Percentiles rank a stretch among this genome's conserved stretches.
phyloP scores from a whole-genome alignment of 768 basidiomycete genomes.

The Lenzites betulinus region DNA sequence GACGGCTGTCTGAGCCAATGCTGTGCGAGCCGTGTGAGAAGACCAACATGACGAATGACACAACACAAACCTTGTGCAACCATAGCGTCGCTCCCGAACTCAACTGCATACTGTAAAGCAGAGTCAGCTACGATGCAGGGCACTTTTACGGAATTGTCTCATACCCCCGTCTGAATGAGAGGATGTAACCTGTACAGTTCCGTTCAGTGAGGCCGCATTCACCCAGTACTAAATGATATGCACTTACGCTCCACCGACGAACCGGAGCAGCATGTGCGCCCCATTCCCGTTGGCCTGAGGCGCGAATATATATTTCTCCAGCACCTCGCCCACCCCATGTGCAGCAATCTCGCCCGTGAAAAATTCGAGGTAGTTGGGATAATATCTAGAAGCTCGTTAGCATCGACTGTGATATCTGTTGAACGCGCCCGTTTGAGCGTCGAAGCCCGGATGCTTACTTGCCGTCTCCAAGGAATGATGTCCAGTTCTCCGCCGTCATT shows the following conservation, averaged over 20 bases:
- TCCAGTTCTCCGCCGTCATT: constrained; percentile 50
- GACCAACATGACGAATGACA: neutral
- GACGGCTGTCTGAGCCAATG: constrained; percentile 53
- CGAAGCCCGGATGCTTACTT: constrained; percentile 36
- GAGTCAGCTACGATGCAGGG: neutral
- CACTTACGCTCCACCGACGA: constrained; percentile 40
- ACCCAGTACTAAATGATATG: neutral
- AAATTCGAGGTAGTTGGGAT: constrained; percentile 32
- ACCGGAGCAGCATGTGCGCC: constrained; percentile 36
- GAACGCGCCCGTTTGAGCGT: constrained; percentile 33
- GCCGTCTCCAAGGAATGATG: constrained; percentile 48
- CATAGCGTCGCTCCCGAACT: constrained; percentile 53
- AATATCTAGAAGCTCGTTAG: constrained; percentile 26
- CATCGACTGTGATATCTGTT: too few species aligned
- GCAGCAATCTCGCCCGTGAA: constrained; percentile 42
- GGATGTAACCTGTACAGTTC: constrained; percentile 48
- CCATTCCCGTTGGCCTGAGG: constrained; percentile 35
- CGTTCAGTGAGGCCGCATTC: neutral
- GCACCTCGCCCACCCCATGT: constrained; percentile 39
- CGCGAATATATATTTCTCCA: constrained; percentile 54
- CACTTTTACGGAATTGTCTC: neutral
- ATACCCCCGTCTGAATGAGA: constrained; percentile 57
- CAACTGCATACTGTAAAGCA: constrained; percentile 46
- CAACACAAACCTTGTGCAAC: constrained; percentile 46
- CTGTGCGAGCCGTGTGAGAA: constrained; percentile 23